Base-by-base conservation (phyloP, 176 grass and related monocot species). In the Carex myosuroides region DNA sequence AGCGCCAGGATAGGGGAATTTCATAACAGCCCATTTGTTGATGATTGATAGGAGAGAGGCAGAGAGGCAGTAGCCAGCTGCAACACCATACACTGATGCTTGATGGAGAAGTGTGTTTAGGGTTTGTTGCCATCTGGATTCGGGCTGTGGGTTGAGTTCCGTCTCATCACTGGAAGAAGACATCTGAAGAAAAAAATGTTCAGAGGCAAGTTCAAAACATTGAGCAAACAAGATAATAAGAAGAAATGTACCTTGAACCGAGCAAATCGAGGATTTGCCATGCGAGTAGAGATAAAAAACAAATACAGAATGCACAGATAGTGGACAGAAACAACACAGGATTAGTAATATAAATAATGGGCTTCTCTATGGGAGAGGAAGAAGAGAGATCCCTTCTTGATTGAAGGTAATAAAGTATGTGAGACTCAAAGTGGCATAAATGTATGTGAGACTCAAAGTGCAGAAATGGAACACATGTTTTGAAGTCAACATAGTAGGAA, bases 1-100 rank as follows among this genome's bases (percentile, higher is more conserved):
- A 30, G 87, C 88, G 2, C 92, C 92, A 3, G 92, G 92, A 88
- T 92, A 94, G 29, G 86, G 78, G 80, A 94, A 94, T 66, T 94
- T 91, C 44, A 88, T 94, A 74, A 94, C 87, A 46, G 92, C 92
- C 21, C 86, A 92, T 85, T 94, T 94, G 81, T 94, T 94, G 86
- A 92, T 94, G 56, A 94, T 90, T 11, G 92, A 84, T n/a, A 94
- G 90, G 84, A 94, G 71, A 58, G 88, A 90, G 1, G 90, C 89
- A 14, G 88, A 94, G 50, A 94, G 41, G 3, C 86, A 86, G 33
- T 94, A 92, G 8, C 92, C 92, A 2, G 91, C n/a, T 58, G 89
- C 81, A 9, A 94, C 62, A 52, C 81, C 81, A 66, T 83, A 83
- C 44, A 83, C 41, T 12, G 81, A 83, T 63, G 41, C 60, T 52